phyloP scores from a whole-genome alignment of 495 filamentous ascomycete species.

The Aspergillus ellipticus region DNA sequence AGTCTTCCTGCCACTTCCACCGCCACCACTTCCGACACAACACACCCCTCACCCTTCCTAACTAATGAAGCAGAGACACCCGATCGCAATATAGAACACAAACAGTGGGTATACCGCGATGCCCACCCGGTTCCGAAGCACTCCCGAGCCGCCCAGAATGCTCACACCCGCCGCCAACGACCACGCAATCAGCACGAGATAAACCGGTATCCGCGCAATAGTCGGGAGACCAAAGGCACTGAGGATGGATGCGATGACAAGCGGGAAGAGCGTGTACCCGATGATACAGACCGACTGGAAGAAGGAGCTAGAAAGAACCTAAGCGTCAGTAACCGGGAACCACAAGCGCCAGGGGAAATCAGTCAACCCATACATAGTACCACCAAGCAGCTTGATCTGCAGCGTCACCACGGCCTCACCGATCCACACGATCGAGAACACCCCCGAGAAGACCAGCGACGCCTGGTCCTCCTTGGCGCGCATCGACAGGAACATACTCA shows the following conservation, averaged over 20 bases:
- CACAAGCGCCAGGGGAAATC: background rate
- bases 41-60: slow-evolving; percentile 33
- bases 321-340: slow-evolving; percentile 16
- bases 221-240: slow-evolving; percentile 74
- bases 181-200: slow-evolving; percentile 83
- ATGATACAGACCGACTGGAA: slow-evolving; percentile 97
- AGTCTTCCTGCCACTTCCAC: background rate
- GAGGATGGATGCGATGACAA: slow-evolving; percentile 88
- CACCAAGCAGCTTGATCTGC: slow-evolving; percentile 95
- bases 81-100: slow-evolving; percentile 92
- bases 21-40: background rate
- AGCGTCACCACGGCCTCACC: slow-evolving; percentile 96
- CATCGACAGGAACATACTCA: slow-evolving; percentile 82
- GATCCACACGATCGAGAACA: slow-evolving; percentile 95
- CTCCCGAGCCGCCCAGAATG: slow-evolving; percentile 91
- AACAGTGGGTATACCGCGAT: slow-evolving; percentile 93
- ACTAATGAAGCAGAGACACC: slow-evolving; percentile 94
- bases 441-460: slow-evolving; percentile 85
- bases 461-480: slow-evolving; percentile 71
- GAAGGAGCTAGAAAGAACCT: slow-evolving; percentile 66
- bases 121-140: slow-evolving; percentile 89
- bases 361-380: slow-evolving; percentile 82
- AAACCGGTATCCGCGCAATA: slow-evolving; percentile 82
- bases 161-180: slow-evolving; percentile 92
- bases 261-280: slow-evolving; percentile 97